Evolutionary conservation across 1,139 yeast species (phyloP).

Genomic region (Pichia sorboxylosa): DNA sequence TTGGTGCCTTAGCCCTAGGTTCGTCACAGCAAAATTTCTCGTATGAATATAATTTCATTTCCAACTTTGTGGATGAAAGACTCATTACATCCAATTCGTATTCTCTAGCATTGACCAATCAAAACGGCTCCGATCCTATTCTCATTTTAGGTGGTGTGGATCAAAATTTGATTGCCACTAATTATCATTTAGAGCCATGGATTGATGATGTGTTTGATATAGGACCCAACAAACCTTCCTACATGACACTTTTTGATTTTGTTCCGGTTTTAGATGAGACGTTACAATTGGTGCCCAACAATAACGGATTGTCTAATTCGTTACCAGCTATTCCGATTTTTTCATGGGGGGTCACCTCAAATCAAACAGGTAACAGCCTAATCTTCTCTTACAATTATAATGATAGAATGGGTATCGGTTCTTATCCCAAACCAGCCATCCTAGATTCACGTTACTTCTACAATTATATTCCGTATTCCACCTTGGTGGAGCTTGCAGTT

Average conservation of each 20-base stretch:
- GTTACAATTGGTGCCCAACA: conserved; percentile 3
- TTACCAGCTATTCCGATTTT: conserved; percentile 51
- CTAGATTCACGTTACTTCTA: conserved; percentile 48
- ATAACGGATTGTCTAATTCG: conserved; percentile 22
- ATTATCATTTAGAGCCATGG: too few relatives aligned
- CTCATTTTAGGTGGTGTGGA: conserved; percentile 54
- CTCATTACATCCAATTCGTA: conserved; percentile 39
- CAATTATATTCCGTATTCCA: conserved; percentile 46
- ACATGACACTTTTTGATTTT: conserved; percentile 28
- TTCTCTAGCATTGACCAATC: conserved; percentile 38
- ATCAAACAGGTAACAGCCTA: conserved; percentile 30
- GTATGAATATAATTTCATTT: conserved; percentile 12
- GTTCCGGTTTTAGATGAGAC: conserved; percentile 31
- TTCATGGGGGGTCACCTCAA: conserved; percentile 38
- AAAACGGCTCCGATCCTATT: conserved; percentile 17
- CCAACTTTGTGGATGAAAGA: conserved; percentile 32
- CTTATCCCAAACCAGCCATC: conserved; percentile 39
- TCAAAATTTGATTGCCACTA: conserved; percentile 29
- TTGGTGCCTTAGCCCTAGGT: conserved; percentile 53
- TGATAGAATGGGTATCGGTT: conserved; percentile 15
- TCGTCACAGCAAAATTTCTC: conserved; percentile 17
- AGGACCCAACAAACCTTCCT: not conserved
- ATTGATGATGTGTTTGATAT: too few relatives aligned
- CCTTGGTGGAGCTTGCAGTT: conserved; percentile 54
- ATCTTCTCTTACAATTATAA: conserved; percentile 24